Base-by-base conservation (phyloP, 2,329 filamentous ascomycete genomes). In the Talaromyces sp. region DNA sequence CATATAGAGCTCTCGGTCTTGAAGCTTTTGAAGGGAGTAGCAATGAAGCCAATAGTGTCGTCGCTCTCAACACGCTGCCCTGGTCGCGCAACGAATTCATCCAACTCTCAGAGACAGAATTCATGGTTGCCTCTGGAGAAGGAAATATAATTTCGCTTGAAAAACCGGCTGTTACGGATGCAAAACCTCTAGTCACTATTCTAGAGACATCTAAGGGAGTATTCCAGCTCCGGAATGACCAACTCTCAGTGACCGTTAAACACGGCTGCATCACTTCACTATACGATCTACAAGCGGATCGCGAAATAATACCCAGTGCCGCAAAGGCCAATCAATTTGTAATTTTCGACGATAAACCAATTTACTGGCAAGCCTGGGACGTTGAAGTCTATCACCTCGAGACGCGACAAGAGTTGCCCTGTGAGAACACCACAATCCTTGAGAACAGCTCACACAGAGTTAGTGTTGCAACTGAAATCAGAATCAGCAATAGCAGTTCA, bases 351-450 rank as follows among this genome's bases (percentile, higher is more conserved):
- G 95, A 99, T 80, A 97, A 98, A 80, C 93, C 93, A 25, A 85
- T 97, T 22, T 97, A 96, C 81, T 97, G 93, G 93, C 92, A 97
- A 79, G 93, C 93, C 2, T 97, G 94, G 93, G 94, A 99, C 76
- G 94, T 98, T 7, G 95, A 99, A 78, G 93, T 98, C 25, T 99
- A 90, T 80, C 95, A 99, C 73, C 86, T 98, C 29, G 88, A 96
- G 64, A 95, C 93, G 2, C 88, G 93, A 65, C 86, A 91, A 74
- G 91, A 94, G 75, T 83, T 99, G 15, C 75, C 85, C 3, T 86
- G 88, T 19, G 85, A 86, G 68, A 84, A 88, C 70, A 92, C 91
- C 11, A 84, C 82, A 68, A 89, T 97, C 64, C 81, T 86, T 45
- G 91, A 95, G 72, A 80, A 85, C 64, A 88, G 89, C 67, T 82